A percentile compares a stretch with the other conserved stretches of the same genome.
Conservation (phyloP, 73 alveolate species). For the Blepharisma japonicum region DNA sequence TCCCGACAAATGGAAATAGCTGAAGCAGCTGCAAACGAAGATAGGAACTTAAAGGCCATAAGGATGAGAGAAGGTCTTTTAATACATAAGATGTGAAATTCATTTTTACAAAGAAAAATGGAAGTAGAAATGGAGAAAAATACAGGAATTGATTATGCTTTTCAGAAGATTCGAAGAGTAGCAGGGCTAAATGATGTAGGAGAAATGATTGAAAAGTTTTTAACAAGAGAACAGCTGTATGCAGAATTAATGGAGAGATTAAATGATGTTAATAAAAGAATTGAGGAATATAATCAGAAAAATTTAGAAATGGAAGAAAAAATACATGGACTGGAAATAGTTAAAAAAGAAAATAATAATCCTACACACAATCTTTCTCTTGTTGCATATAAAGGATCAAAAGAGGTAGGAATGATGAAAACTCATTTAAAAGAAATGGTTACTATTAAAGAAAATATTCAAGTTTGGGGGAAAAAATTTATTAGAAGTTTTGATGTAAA, state of each 20-base stretch:
- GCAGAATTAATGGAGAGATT: neutral
- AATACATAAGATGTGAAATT: neutral
- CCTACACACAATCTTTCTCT: too few species aligned
- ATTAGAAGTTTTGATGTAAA: too few species aligned
- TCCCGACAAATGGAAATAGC: slow-evolving; percentile 31
- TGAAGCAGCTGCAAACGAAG: slow-evolving; percentile 36
- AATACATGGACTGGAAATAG: neutral
- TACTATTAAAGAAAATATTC: too few species aligned
- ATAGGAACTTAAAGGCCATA: neutral
- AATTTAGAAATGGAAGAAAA: slow-evolving; percentile 17
- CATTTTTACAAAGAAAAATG: slow-evolving; percentile 12
- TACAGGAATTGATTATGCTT: neutral
- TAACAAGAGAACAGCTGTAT: slow-evolving; percentile 33
- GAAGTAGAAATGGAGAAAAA: neutral
- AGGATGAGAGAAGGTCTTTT: slow-evolving; percentile 1
- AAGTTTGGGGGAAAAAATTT: too few species aligned
- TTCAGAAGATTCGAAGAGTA: neutral
- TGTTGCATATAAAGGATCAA: too few species aligned
- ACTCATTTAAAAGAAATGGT: too few species aligned
- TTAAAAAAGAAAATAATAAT: too few species aligned
- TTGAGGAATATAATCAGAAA: neutral
- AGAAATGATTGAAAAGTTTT: slow-evolving; percentile 24
- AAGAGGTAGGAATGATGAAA: too few species aligned
- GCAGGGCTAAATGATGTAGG: slow-evolving; percentile 10
- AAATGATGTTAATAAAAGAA: neutral